Conservation (phyloP, 495 filamentous ascomycete genomes). For the Aspergillus avenaceus region DNA sequence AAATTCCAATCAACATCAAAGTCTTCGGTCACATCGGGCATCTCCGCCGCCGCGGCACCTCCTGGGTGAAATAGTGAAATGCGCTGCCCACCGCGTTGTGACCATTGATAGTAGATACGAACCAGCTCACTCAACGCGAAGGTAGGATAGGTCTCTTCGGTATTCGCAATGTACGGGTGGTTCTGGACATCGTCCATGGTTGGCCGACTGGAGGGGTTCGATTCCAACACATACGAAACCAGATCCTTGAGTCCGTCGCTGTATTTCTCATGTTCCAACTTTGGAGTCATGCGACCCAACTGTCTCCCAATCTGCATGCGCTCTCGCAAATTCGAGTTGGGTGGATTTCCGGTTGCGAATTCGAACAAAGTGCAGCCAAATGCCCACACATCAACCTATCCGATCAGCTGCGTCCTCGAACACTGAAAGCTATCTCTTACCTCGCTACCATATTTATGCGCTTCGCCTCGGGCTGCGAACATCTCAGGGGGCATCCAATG, state of each 20-base stretch:
- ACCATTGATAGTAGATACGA: conserved; percentile 80
- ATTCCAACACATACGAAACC: conserved; percentile 74
- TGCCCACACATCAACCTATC: conserved; percentile 87
- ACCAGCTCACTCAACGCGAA: conserved; percentile 68
- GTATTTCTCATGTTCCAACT: conserved; percentile 73
- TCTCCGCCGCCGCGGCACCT: conserved; percentile 64
- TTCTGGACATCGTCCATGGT: conserved; percentile 48
- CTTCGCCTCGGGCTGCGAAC: conserved; percentile 43
- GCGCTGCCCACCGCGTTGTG: conserved; percentile 75
- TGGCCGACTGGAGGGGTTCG: conserved; percentile 70
- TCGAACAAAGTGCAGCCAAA: conserved; percentile 89
- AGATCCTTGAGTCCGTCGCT: conserved; percentile 69
- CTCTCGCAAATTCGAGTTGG: conserved; percentile 50
- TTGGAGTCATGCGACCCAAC: conserved; percentile 54
- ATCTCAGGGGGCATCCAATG: conserved; percentile 98
- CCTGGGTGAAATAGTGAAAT: conserved; percentile 74
- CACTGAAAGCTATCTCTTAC: conserved; percentile 16
- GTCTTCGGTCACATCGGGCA: conserved; percentile 40
- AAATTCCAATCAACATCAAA: conserved; percentile 82
- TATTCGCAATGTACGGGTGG: conserved; percentile 50
- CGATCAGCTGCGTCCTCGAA: conserved; percentile 12
- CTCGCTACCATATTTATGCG: conserved; percentile 56
- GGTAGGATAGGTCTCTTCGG: conserved; percentile 64
- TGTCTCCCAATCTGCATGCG: conserved; percentile 57
- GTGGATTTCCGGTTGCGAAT: conserved; percentile 85